Evolutionary conservation across 768 basidiomycete genomes (phyloP), one percentile per base, ranked within the genome.

Genomic region (Mrakia hoshinonis): DNA sequence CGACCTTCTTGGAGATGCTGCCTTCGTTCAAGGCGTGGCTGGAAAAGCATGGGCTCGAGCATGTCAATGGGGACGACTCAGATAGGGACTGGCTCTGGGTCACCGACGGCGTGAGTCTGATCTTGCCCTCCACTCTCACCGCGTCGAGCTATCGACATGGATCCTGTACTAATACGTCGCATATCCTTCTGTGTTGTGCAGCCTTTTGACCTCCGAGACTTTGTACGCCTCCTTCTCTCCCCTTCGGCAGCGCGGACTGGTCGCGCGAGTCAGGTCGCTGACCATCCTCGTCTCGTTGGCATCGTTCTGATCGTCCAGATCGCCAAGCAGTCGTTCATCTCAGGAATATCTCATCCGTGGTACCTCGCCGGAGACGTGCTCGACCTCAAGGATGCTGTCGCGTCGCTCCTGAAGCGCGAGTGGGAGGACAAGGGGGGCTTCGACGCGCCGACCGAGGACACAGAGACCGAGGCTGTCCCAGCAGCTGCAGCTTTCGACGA

Each of bases 321-420:
- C 46, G 86, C 90, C 62, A 93, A 92, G 79, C 91, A 92, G 78
- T 91, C 88, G 77, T 92, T 91, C 78, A 90, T 92, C 75, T 92
- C 90, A 61, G 85, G 87, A 79, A 88, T 87, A 22, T 38, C 62
- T 26, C 61, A 54, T 36, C 48, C 69, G 69, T 70, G 79, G 88
- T 86, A 82, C 51, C 60, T 72, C 22, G 52, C 65, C 22, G 70
- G 70, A 2, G 63, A 65, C 4, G 29, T 60, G 36, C 58, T 72
- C 24, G 70, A 72, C 20, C 47, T 72, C n/a, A 72, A 72, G 39
- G 64, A 66, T 7, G 64, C 64, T 31, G 64, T 66, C 29, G 64
- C 64, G 1, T 47, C 64, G 24, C 43, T 66, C 3, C 48, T 66
- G 18, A 20, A 20, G 3, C 22, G 46, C 3, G 43, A 66, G n/a